Evolutionary conservation across 345 rosid species (phyloP).

Genomic region (Citrus hindsii): DNA sequence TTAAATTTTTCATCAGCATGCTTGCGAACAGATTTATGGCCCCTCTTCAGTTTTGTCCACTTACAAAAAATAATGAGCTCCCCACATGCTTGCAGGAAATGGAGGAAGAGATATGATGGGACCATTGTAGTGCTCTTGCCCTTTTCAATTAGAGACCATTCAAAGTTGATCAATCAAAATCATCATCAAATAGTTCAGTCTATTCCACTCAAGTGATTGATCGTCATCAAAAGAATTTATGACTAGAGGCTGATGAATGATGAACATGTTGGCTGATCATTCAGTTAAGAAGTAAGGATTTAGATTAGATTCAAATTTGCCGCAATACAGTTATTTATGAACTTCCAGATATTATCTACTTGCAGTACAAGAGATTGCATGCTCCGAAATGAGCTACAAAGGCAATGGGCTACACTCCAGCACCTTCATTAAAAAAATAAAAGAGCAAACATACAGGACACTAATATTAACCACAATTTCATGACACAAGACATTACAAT

Average conservation of each 20-base stretch:
- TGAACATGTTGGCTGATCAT: background rate
- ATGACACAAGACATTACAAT: conserved; percentile 11
- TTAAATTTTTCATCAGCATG: background rate
- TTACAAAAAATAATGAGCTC: background rate
- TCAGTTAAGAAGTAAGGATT: background rate
- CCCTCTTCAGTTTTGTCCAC: background rate
- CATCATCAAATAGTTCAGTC: background rate
- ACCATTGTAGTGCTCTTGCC: background rate
- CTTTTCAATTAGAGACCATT: background rate
- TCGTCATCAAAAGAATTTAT: background rate
- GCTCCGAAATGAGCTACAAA: conserved; percentile 5
- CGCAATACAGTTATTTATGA: background rate
- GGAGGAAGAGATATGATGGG: background rate
- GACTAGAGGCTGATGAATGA: background rate
- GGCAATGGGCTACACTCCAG: background rate
- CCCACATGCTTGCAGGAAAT: background rate
- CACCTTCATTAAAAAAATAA: background rate
- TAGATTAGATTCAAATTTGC: background rate
- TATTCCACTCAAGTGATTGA: background rate
- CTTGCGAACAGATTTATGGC: background rate
- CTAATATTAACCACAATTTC: background rate
- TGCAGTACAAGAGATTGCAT: conserved; percentile 1
- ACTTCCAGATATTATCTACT: conserved; percentile 2
- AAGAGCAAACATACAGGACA: background rate
- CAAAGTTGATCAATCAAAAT: background rate